phyloP scores from a whole-genome alignment of 768 basidiomycete species.

The Sporobolomyces roseus region DNA sequence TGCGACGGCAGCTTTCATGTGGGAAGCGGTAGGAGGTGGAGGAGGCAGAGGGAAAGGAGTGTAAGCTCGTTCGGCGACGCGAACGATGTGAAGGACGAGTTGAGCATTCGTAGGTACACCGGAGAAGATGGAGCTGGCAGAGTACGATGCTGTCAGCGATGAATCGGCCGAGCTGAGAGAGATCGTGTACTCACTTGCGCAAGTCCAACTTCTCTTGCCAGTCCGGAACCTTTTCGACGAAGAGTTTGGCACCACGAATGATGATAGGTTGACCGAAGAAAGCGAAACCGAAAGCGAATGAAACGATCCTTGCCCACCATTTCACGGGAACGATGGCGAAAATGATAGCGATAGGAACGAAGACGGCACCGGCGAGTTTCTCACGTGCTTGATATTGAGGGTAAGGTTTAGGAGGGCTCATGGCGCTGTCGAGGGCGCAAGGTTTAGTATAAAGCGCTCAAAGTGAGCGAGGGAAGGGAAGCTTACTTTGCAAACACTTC shows the following conservation, averaged over 20 bases:
- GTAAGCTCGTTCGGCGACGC: constrained; percentile 47
- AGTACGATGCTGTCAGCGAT: neutral
- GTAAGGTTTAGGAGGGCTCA: constrained; percentile 49
- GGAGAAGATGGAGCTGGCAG: constrained; percentile 48
- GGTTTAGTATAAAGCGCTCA: neutral
- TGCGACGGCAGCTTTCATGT: constrained; percentile 49
- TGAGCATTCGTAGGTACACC: constrained; percentile 52
- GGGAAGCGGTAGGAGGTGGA: constrained; percentile 43
- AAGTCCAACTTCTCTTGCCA: constrained; percentile 51
- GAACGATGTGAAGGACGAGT: constrained; percentile 49
- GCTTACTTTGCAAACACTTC: constrained; percentile 50
- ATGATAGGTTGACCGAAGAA: constrained; percentile 51
- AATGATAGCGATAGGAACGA: constrained; percentile 46
- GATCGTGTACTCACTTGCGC: constrained; percentile 46
- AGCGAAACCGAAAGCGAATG: constrained; percentile 49
- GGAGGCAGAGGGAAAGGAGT: constrained; percentile 42
- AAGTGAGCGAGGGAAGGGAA: neutral
- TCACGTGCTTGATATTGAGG: constrained; percentile 49
- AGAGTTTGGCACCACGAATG: constrained; percentile 44
- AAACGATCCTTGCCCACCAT: constrained; percentile 47
- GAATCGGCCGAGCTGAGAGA: constrained; percentile 1
- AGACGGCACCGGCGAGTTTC: constrained; percentile 49
- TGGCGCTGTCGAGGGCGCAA: constrained; percentile 43
- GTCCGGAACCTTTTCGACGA: constrained; percentile 49
- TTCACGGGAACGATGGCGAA: constrained; percentile 44